Conservation (phyloP, 1,139 yeast species). For the Keqinozyma sinolaborantium region DNA sequence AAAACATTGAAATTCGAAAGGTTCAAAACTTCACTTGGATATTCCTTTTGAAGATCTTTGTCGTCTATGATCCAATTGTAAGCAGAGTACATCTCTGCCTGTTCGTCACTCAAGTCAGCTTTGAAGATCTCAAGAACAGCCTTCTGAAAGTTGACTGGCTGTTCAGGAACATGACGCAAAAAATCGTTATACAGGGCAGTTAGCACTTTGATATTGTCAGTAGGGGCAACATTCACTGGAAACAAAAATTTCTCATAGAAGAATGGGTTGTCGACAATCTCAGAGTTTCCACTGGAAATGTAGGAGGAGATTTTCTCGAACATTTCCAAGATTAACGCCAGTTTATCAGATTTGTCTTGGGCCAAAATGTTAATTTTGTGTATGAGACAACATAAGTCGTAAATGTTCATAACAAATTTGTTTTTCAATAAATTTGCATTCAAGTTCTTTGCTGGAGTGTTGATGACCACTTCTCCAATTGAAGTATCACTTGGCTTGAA, state of each 20-base stretch:
- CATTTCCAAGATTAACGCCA: slow-evolving; percentile 15
- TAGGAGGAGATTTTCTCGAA: slow-evolving; percentile 42
- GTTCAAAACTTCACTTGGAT: slow-evolving; percentile 4
- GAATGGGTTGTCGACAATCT: slow-evolving; percentile 5
- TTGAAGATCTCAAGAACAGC: slow-evolving; percentile 5
- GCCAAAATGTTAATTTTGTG: slow-evolving; percentile 21
- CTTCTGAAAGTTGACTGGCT: slow-evolving; percentile 1
- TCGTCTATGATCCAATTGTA: slow-evolving; percentile 15
- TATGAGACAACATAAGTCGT: slow-evolving; percentile 9
- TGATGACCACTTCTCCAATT: slow-evolving; percentile 11
- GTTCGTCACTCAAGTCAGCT: not conserved
- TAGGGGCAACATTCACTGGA: not conserved
- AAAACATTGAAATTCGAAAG: slow-evolving; percentile 7
- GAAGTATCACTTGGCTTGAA: slow-evolving; percentile 7
- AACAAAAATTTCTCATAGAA: slow-evolving; percentile 7
- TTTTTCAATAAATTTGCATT: not conserved
- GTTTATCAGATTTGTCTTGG: slow-evolving; percentile 11
- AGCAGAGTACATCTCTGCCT: slow-evolving; percentile 1
- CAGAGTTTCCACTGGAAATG: slow-evolving; percentile 1
- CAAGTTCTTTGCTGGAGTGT: slow-evolving; percentile 1
- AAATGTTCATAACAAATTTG: slow-evolving; percentile 11
- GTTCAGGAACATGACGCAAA: slow-evolving; percentile 4
- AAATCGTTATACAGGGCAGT: slow-evolving; percentile 8
- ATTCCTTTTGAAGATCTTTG: slow-evolving; percentile 9
- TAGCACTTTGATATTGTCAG: slow-evolving; percentile 4